phyloP scores from a whole-genome alignment of 345 rosid species.

The Populus alba region DNA sequence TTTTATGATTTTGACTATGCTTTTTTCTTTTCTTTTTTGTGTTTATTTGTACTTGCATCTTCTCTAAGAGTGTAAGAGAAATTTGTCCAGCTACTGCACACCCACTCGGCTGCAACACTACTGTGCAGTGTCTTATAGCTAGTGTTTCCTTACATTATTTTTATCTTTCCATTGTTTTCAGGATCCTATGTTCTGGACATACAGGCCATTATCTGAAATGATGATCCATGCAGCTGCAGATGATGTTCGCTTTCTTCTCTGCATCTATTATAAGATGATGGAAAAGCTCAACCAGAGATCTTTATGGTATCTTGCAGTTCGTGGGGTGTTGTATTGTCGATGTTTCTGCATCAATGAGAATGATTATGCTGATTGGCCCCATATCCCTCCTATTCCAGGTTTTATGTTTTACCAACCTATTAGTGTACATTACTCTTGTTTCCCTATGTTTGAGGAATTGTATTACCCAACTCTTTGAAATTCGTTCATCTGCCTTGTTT shows the following conservation, averaged over 20 bases:
- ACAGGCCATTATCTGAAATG: slow-evolving; percentile 77
- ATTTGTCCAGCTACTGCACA: not conserved
- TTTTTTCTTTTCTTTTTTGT: not conserved
- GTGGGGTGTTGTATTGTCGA: slow-evolving; percentile 73
- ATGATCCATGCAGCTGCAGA: slow-evolving; percentile 95
- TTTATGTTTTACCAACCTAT: slow-evolving; percentile 1
- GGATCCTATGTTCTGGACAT: slow-evolving; percentile 89
- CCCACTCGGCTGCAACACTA: not conserved
- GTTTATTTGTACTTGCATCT: not conserved
- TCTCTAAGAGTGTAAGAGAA: not conserved
- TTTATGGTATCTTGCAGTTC: slow-evolving; percentile 76
- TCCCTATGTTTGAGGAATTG: not conserved
- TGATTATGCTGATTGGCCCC: slow-evolving; percentile 73
- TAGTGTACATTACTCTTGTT: not conserved
- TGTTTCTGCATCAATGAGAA: slow-evolving; percentile 82
- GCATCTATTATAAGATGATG: slow-evolving; percentile 77
- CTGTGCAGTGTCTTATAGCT: not conserved
- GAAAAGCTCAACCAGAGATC: slow-evolving; percentile 65
- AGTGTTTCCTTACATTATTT: slow-evolving; percentile 7
- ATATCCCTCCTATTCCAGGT: slow-evolving; percentile 78
- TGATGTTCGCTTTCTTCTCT: slow-evolving; percentile 89
- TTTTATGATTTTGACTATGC: not conserved
- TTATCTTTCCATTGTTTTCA: slow-evolving; percentile 27
- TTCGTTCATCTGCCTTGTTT: not conserved
- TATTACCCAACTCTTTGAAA: not conserved